These are phyloP conservation scores for Phytophthora agathidicida DNA, from an alignment of 352 stramenopile genomes.

Conservation along the genomic window DNA sequence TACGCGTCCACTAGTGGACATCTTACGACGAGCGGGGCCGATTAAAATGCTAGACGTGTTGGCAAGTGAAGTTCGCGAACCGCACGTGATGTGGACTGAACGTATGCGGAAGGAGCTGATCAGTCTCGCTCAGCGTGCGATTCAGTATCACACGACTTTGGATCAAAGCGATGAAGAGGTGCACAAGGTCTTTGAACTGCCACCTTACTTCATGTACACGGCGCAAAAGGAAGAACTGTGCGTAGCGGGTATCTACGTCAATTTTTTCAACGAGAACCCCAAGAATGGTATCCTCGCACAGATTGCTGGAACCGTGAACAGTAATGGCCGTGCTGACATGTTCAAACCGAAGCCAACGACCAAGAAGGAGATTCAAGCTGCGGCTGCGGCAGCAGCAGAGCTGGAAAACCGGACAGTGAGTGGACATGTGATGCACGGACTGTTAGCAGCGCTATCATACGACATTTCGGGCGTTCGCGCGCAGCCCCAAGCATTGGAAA, in stretches of 20 bases:
- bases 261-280: conserved; percentile 89
- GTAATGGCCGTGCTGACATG: conserved; percentile 30
- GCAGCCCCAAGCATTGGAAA: conserved; percentile 70
- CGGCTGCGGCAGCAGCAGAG: conserved; percentile 30
- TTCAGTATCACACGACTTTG: conserved; percentile 73
- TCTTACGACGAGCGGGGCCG: conserved; percentile 63
- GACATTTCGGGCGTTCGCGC: conserved; percentile 77
- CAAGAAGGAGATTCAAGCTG: conserved; percentile 48
- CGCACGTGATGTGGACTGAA: conserved; percentile 89
- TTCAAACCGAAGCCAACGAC: conserved; percentile 37
- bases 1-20: conserved; percentile 76
- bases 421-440: conserved; percentile 75
- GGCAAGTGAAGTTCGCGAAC: conserved; percentile 73
- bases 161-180: conserved; percentile 60
- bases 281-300: conserved; percentile 75
- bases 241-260: conserved; percentile 88
- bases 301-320: conserved; percentile 74
- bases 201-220: conserved; percentile 75
- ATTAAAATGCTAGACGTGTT: conserved; percentile 77
- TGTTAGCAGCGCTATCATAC: conserved; percentile 70
- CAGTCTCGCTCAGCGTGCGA: conserved; percentile 63
- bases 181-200: conserved; percentile 81
- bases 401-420: conserved; percentile 60
- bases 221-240: conserved; percentile 87
- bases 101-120: conserved; percentile 83